Evolutionary conservation across 2,329 filamentous ascomycete species (phyloP).

Genomic region (Exophiala xenobiotica): DNA sequence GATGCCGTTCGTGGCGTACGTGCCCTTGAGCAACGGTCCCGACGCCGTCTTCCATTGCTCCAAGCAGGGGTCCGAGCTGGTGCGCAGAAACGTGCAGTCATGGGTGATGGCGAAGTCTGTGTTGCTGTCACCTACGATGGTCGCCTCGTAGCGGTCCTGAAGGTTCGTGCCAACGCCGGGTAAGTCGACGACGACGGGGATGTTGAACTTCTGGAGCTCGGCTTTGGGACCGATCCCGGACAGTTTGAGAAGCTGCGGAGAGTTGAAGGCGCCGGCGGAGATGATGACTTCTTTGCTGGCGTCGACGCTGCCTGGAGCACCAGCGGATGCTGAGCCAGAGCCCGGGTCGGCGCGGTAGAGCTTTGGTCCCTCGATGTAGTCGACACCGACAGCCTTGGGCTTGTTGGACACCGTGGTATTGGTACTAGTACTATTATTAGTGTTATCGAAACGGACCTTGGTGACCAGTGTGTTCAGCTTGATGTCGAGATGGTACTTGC

Average conservation of each 20-base stretch:
- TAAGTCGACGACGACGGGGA: slow-evolving; percentile 55
- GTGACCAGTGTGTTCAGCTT: slow-evolving; percentile 50
- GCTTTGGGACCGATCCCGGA: slow-evolving; percentile 60
- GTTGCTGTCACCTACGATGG: slow-evolving; percentile 45
- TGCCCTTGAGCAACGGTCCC: slow-evolving; percentile 37
- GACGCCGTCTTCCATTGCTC: slow-evolving; percentile 43
- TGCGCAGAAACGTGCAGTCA: slow-evolving; percentile 36
- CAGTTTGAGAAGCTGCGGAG: slow-evolving; percentile 64
- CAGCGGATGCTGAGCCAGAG: slow-evolving; percentile 29
- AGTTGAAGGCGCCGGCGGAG: slow-evolving; percentile 59
- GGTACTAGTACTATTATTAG: too few species aligned
- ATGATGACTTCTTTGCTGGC: slow-evolving; percentile 50
- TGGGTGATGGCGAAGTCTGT: slow-evolving; percentile 37
- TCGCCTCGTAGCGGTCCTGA: slow-evolving; percentile 57
- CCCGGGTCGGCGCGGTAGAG: slow-evolving; percentile 50
- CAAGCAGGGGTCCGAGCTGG: slow-evolving; percentile 43
- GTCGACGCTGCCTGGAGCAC: slow-evolving; percentile 38
- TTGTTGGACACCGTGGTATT: too few species aligned
- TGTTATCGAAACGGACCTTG: slow-evolving; percentile 46
- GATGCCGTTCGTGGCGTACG: slow-evolving; percentile 53
- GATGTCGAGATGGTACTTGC: slow-evolving; percentile 58
- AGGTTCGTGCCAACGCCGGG: slow-evolving; percentile 65
- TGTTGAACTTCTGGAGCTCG: slow-evolving; percentile 55
- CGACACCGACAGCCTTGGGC: slow-evolving; percentile 50
- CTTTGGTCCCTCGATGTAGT: slow-evolving; percentile 49